Percentiles rank a stretch among this genome's conserved stretches.
Evolutionary conservation across 2,329 filamentous ascomycete genomes (phyloP).

Genomic region (Alternaria postmessia): DNA sequence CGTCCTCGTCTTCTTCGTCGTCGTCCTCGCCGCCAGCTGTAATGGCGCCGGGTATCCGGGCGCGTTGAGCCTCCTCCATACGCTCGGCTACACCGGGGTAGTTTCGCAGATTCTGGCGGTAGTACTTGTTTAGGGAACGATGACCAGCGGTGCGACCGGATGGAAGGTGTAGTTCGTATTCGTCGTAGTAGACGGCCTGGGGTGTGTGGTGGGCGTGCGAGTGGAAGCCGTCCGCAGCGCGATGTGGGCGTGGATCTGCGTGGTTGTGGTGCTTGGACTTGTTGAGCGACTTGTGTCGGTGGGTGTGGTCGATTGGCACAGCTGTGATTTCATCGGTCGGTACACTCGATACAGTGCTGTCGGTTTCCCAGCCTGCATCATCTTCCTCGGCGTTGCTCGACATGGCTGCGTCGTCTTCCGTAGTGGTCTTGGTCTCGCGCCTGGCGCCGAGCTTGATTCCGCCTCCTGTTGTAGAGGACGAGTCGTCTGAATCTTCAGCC

Average conservation of each 20-base stretch:
- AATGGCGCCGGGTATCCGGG: conserved; percentile 54
- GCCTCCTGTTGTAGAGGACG: conserved; percentile 54
- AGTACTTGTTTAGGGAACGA: conserved; percentile 86
- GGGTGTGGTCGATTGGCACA: conserved; percentile 76
- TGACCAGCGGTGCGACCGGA: conserved; percentile 90
- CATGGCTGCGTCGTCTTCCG: conserved; percentile 48
- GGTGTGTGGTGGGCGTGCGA: conserved; percentile 78
- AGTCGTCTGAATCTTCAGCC: conserved; percentile 56
- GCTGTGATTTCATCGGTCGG: conserved; percentile 84
- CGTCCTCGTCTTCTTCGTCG: conserved; percentile 57
- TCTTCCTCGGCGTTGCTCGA: conserved; percentile 66
- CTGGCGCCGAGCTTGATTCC: conserved; percentile 76
- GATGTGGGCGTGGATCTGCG: conserved; percentile 74
- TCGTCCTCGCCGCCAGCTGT: conserved; percentile 57
- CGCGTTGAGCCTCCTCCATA: conserved; percentile 65
- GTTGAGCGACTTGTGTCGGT: conserved; percentile 75
- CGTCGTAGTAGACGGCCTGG: conserved; percentile 85
- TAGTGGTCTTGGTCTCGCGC: conserved; percentile 58
- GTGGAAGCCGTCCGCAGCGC: conserved; percentile 79
- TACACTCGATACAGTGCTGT: conserved; percentile 84
- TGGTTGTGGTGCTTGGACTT: conserved; percentile 80
- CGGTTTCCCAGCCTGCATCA: conserved; percentile 89
- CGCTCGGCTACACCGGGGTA: conserved; percentile 83
- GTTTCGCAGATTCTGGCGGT: conserved; percentile 87
- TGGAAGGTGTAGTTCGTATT: conserved; percentile 92